These are phyloP conservation scores for Chrysoporthe cubensis DNA, from an alignment of 2,329 filamentous ascomycete genomes.

Conservation along the genomic window DNA sequence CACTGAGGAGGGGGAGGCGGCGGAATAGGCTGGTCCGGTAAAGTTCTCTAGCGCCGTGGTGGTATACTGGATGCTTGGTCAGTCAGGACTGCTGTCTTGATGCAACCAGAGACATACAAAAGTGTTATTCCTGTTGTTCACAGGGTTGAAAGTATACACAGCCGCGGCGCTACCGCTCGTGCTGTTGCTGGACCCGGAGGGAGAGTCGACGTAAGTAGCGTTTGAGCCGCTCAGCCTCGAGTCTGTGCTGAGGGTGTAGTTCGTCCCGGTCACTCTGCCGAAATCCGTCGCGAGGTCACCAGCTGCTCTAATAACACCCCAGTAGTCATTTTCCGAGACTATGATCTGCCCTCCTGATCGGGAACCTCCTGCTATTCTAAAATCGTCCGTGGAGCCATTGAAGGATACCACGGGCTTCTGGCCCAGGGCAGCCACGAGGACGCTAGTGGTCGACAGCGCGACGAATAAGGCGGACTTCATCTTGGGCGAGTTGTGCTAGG, in stretches of 20 bases:
- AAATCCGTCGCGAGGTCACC: conserved; percentile 71
- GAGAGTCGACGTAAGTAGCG: conserved; percentile 11
- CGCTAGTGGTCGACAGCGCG: conserved; percentile 31
- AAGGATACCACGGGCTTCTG: conserved; percentile 55
- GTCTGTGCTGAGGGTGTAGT: conserved; percentile 62
- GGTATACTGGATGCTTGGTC: conserved; percentile 42
- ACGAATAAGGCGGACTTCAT: conserved; percentile 29
- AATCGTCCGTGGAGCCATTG: conserved; percentile 33
- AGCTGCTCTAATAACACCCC: conserved; percentile 69
- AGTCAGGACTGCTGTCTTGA: not conserved
- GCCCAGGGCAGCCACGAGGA: conserved; percentile 45
- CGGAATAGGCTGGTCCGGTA: conserved; percentile 48
- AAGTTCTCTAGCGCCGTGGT: conserved; percentile 47
- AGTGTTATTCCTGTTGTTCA: conserved; percentile 52
- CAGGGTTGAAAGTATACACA: conserved; percentile 47
- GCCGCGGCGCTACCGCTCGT: conserved; percentile 16
- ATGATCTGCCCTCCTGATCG: conserved; percentile 52
- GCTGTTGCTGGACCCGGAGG: not conserved
- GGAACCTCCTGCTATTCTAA: conserved; percentile 44
- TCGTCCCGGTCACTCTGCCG: conserved; percentile 69
- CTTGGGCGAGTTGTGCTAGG: not conserved
- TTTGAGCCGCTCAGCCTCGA: conserved; percentile 41
- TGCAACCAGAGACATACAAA: conserved; percentile 37
- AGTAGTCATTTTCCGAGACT: conserved; percentile 64
- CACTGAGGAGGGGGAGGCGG: conserved; percentile 48